These are phyloP conservation scores for Neospora caninum DNA, from an alignment of 169 alveolate species.

Conservation along the genomic window DNA sequence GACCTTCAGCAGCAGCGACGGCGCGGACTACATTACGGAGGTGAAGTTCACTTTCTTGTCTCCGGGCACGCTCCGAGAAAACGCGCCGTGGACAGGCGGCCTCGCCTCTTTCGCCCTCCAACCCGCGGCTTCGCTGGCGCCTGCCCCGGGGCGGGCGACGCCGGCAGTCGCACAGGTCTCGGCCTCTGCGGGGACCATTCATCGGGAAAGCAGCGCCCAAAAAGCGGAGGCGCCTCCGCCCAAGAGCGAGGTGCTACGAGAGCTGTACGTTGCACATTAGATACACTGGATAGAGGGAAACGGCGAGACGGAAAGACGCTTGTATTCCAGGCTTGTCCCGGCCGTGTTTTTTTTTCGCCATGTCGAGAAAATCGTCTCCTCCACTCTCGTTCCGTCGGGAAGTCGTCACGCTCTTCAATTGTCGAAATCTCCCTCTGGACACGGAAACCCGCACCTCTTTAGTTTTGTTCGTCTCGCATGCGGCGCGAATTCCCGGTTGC, in stretches of 20 bases:
- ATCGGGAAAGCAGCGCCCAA: not conserved
- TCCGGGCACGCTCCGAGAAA: slow-evolving; percentile 32
- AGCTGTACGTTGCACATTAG: not conserved
- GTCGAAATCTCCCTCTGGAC: not conserved
- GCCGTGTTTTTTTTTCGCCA: too few species aligned
- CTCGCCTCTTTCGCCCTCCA: not conserved
- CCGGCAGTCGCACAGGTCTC: not conserved
- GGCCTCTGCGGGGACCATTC: not conserved
- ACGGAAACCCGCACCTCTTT: not conserved
- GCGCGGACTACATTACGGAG: not conserved
- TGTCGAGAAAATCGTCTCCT: too few species aligned
- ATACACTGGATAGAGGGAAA: too few species aligned
- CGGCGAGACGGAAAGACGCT: too few species aligned
- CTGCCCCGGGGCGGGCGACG: not conserved
- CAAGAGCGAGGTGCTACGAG: not conserved
- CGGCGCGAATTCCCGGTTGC: not conserved
- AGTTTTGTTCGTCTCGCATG: not conserved
- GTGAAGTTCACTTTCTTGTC: not conserved
- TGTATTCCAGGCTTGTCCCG: too few species aligned
- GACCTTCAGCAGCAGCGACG: not conserved
- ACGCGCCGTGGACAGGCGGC: not conserved
- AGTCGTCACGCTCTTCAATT: too few species aligned
- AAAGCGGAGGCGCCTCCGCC: not conserved
- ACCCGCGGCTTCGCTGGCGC: not conserved
- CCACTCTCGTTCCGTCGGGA: too few species aligned